phyloP scores from a whole-genome alignment of 306 rosid species.

The Parietaria judaica region DNA sequence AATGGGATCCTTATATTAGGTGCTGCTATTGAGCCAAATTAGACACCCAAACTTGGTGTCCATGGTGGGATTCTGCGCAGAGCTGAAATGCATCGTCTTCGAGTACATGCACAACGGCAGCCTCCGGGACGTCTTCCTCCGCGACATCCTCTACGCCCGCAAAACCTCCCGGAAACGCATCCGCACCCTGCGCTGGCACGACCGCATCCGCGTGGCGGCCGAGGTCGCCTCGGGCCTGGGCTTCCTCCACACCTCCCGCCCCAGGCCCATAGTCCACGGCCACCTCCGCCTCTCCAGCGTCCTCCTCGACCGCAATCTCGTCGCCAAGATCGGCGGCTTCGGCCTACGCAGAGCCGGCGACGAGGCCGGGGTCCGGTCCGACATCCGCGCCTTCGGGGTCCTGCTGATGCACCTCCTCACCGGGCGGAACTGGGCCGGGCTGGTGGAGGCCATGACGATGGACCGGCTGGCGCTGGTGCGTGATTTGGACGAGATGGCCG shows the following conservation, averaged over 20 bases:
- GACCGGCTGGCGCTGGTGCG: conserved; percentile 29
- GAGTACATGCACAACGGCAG: conserved; percentile 83
- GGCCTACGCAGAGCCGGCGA: conserved; percentile 26
- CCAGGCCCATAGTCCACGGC: conserved; percentile 46
- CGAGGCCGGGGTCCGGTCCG: conserved; percentile 22
- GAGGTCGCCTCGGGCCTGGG: conserved; percentile 60
- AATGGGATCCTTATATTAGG: conserved; percentile 26
- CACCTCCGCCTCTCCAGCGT: conserved; percentile 38
- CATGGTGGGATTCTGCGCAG: conserved; percentile 56
- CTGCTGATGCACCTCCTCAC: conserved; percentile 51
- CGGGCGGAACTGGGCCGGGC: conserved; percentile 57
- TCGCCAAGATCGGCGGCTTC: conserved; percentile 49
- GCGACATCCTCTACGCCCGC: conserved; percentile 34
- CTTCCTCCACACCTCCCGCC: conserved; percentile 43
- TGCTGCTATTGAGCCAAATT: conserved; percentile 44
- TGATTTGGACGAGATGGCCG: conserved; percentile 54
- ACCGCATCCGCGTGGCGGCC: conserved; percentile 48
- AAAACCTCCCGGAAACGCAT: conserved; percentile 31
- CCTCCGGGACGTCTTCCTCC: conserved; percentile 40
- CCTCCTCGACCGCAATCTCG: conserved; percentile 66
- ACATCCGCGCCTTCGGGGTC: conserved; percentile 45
- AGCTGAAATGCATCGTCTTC: conserved; percentile 53
- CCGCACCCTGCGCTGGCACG: conserved; percentile 56
- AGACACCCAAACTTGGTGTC: conserved; percentile 68
- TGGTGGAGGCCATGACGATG: conserved; percentile 33